phyloP scores from a whole-genome alignment of 768 basidiomycete species.

The Psilocybe subaeruginosa region DNA sequence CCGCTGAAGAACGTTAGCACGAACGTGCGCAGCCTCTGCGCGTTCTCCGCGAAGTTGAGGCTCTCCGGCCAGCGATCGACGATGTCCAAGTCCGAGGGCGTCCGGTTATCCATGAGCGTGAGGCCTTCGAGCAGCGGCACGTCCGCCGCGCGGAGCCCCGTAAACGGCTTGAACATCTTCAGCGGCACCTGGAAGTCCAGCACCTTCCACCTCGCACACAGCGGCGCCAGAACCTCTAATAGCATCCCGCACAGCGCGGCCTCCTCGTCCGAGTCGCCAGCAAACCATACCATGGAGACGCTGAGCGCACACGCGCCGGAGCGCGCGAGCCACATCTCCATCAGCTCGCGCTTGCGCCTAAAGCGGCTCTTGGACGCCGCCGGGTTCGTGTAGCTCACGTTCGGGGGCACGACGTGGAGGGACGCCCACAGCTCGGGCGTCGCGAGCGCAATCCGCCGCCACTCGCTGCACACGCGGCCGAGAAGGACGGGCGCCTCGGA shows the following conservation, averaged over 20 bases:
- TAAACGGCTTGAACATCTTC: conserved; percentile 30
- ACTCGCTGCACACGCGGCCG: conserved; percentile 31
- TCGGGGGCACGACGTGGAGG: conserved; percentile 30
- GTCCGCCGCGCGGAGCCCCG: conserved; percentile 22
- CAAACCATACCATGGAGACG: conserved; percentile 31
- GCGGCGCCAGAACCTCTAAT: conserved; percentile 25
- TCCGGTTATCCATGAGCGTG: conserved; percentile 29
- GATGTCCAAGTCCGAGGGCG: conserved; percentile 20
- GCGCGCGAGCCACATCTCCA: conserved; percentile 28
- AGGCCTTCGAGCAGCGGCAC: conserved; percentile 28
- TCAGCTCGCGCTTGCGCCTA: conserved; percentile 24
- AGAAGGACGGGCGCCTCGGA: conserved; percentile 29
- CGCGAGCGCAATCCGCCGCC: conserved; percentile 25
- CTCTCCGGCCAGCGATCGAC: conserved; percentile 27
- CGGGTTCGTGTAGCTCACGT: conserved; percentile 23
- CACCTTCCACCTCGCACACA: conserved; percentile 24
- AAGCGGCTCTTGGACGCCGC: conserved; percentile 22
- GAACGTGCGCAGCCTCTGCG: conserved; percentile 23
- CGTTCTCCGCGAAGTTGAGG: conserved; percentile 23
- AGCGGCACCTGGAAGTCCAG: conserved; percentile 30
- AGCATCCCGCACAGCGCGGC: conserved; percentile 22
- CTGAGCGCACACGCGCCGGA: conserved; percentile 28
- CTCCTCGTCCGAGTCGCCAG: conserved; percentile 28
- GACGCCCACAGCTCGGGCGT: conserved; percentile 30
- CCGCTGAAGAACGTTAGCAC: conserved; percentile 30